phyloP scores from a whole-genome alignment of 768 basidiomycete genomes.

The Lepiota venenata region DNA sequence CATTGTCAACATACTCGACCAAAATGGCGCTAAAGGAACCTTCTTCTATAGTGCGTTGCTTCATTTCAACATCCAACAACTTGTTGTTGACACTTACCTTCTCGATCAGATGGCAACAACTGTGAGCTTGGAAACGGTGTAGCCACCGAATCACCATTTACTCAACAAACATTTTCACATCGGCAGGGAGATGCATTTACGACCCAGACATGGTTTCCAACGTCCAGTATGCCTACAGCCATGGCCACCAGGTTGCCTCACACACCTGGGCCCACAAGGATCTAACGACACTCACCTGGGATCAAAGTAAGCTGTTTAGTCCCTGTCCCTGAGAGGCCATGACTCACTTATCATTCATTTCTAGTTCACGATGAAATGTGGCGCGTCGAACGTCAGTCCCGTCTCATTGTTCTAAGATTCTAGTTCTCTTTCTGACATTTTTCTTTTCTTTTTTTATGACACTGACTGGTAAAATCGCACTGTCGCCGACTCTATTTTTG shows the following conservation, averaged over 20 bases:
- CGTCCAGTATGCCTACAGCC: constrained; percentile 33
- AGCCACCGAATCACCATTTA: background rate
- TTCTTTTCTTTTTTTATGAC: background rate
- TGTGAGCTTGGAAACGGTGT: constrained; percentile 20
- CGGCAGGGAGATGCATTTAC: constrained; percentile 36
- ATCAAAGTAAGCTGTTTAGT: constrained; percentile 24
- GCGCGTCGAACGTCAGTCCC: constrained; percentile 30
- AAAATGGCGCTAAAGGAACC: constrained; percentile 35
- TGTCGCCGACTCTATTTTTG: background rate
- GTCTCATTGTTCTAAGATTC: background rate
- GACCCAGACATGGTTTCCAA: constrained; percentile 17
- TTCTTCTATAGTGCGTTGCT: constrained; percentile 36
- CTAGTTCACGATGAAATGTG: constrained; percentile 33
- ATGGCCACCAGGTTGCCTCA: constrained; percentile 41
- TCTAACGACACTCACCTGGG: constrained; percentile 26
- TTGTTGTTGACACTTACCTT: background rate
- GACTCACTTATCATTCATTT: background rate
- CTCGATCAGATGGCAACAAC: constrained; percentile 31
- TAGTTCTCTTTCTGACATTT: constrained; percentile 3
- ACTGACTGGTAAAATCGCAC: background rate
- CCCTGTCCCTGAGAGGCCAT: background rate
- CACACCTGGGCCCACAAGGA: constrained; percentile 43
- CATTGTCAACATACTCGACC: constrained; percentile 28
- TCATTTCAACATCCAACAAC: background rate
- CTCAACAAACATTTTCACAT: background rate